phyloP scores from a whole-genome alignment of 208 protist genomes.

The Crithidia expoeki region DNA sequence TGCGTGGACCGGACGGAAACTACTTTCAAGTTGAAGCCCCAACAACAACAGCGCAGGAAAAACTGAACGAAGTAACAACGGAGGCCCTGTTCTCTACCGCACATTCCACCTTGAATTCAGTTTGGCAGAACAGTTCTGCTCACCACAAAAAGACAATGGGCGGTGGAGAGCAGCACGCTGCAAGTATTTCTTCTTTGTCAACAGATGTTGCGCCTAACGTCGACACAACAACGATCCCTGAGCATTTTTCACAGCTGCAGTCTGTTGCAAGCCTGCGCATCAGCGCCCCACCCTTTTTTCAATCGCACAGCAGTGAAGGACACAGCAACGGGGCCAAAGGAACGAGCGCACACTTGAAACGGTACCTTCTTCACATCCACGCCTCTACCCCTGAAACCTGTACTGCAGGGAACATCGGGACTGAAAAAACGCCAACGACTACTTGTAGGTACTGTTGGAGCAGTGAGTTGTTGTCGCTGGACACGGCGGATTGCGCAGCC shows the following conservation, averaged over 20 bases:
- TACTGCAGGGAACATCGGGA: too few relatives aligned
- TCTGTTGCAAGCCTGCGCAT: constrained; percentile 15
- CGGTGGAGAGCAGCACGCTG: not conserved
- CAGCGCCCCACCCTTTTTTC: constrained; percentile 13
- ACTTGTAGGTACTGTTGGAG: not conserved
- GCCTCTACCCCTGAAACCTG: not conserved
- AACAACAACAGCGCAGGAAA: not conserved
- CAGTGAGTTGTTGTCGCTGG: constrained; percentile 20
- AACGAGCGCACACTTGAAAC: constrained; percentile 1
- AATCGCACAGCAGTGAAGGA: not conserved
- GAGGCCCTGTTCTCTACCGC: not conserved
- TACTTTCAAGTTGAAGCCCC: constrained; percentile 14
- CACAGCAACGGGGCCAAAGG: too few relatives aligned
- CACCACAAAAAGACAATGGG: not conserved
- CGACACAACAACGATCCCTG: not conserved
- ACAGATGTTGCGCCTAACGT: not conserved
- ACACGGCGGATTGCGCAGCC: constrained; percentile 5
- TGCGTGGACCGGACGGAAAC: constrained; percentile 23
- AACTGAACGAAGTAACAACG: not conserved
- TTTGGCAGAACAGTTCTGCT: constrained; percentile 12
- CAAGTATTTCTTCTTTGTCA: too few relatives aligned
- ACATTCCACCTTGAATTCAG: constrained; percentile 16
- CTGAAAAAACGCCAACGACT: not conserved
- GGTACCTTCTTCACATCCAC: constrained; percentile 5
- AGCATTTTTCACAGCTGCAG: not conserved